Evolutionary conservation across 2,329 filamentous ascomycete genomes (phyloP).

Genomic region (Corinectria fuckeliana): DNA sequence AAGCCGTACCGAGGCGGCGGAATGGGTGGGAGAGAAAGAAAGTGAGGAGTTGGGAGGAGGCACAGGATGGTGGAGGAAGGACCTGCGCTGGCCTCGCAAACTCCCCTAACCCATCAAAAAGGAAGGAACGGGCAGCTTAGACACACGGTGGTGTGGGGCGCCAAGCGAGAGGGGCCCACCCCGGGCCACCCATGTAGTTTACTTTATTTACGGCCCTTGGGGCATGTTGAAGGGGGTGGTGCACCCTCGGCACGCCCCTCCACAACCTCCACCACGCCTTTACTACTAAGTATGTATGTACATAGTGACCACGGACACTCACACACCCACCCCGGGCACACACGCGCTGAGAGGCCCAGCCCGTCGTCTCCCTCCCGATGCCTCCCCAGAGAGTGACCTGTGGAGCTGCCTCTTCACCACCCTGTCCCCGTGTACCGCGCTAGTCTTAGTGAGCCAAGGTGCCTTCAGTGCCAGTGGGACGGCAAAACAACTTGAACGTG

Average conservation of each 20-base stretch:
- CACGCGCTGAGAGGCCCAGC: slow-evolving; percentile 20
- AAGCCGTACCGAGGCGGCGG: slow-evolving; percentile 41
- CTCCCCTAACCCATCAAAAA: slow-evolving; percentile 53
- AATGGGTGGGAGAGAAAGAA: slow-evolving; percentile 46
- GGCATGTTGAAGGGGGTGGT: slow-evolving; percentile 11
- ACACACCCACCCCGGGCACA: slow-evolving; percentile 21
- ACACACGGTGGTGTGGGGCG: slow-evolving; percentile 37
- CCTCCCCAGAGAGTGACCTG: slow-evolving; percentile 25
- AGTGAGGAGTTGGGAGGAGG: slow-evolving; percentile 48
- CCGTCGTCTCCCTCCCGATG: slow-evolving; percentile 24
- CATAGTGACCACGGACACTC: slow-evolving; percentile 6
- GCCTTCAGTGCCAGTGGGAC: slow-evolving; percentile 4
- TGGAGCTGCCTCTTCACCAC: slow-evolving; percentile 17
- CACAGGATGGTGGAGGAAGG: slow-evolving; percentile 48
- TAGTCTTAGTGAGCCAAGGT: slow-evolving; percentile 12
- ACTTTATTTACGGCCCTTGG: slow-evolving; percentile 31
- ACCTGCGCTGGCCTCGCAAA: slow-evolving; percentile 49
- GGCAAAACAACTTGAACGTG: slow-evolving; percentile 7
- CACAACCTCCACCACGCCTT: slow-evolving; percentile 7
- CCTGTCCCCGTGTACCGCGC: slow-evolving; percentile 16
- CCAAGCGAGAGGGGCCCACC: slow-evolving; percentile 36
- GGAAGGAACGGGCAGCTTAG: slow-evolving; percentile 46
- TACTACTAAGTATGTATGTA: too few relatives aligned
- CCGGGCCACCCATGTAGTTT: slow-evolving; percentile 35
- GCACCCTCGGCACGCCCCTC: slow-evolving; percentile 10